These are phyloP conservation scores for Lactuca saligna DNA, from an alignment of 129 eudicot species.

Conservation along the genomic window DNA sequence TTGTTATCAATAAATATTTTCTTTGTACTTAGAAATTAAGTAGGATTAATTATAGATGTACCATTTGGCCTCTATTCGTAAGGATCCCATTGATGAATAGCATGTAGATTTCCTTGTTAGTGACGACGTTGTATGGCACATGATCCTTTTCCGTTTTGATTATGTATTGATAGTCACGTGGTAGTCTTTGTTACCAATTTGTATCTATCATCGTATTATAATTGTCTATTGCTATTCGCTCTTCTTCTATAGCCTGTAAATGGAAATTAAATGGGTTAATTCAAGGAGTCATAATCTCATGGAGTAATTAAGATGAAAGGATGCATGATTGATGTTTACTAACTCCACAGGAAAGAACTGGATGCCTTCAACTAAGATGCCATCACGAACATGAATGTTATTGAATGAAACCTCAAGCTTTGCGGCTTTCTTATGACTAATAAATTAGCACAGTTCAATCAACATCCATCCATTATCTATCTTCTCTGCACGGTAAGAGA, in stretches of 20 bases:
- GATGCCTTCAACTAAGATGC: conserved; percentile 17
- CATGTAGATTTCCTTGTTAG: conserved; percentile 17
- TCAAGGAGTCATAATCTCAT: neutral
- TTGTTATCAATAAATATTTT: no score
- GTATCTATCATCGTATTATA: no score
- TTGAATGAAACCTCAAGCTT: conserved; percentile 15
- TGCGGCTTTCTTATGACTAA: conserved; percentile 10
- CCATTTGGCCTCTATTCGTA: conserved; percentile 14
- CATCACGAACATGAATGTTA: neutral
- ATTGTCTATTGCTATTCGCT: neutral
- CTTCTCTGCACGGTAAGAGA: conserved; percentile 17
- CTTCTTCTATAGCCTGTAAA: neutral
- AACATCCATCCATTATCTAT: conserved; percentile 19
- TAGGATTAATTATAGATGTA: neutral
- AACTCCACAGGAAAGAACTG: conserved; percentile 23
- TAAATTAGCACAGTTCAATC: conserved; percentile 16
- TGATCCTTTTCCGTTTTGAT: conserved; percentile 18
- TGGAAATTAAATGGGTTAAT: neutral
- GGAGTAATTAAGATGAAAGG: neutral
- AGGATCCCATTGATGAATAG: conserved; percentile 25
- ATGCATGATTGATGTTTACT: neutral
- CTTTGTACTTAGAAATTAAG: neutral
- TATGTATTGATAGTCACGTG: conserved; percentile 13
- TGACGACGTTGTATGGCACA: conserved; percentile 11
- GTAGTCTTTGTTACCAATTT: conserved; percentile 14